phyloP scores from a whole-genome alignment of 2,329 filamentous ascomycete genomes.

The Periconia macrospinosa region DNA sequence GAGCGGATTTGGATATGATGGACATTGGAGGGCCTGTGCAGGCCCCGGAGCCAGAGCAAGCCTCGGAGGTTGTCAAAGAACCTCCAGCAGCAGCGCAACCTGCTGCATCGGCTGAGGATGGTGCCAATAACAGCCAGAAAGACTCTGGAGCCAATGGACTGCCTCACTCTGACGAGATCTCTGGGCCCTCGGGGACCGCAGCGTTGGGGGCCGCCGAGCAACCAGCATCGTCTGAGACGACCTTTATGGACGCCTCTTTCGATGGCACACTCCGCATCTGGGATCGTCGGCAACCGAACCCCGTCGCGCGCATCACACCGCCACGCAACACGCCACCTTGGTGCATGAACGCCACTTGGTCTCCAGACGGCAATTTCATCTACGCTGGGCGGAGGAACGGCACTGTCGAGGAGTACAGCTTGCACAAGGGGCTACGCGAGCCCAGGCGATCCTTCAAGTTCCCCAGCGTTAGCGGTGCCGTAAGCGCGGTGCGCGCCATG shows the following conservation, averaged over 20 bases:
- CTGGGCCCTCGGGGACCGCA: conserved; percentile 16
- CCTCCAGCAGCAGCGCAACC: conserved; percentile 14
- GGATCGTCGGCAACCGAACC: conserved; percentile 77
- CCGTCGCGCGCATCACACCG: conserved; percentile 77
- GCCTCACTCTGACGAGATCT: conserved; percentile 54
- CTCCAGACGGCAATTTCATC: conserved; percentile 90
- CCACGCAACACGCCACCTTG: conserved; percentile 81
- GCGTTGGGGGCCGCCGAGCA: conserved; percentile 40
- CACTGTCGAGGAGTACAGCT: conserved; percentile 90
- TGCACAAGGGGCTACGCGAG: conserved; percentile 76
- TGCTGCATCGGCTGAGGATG: conserved; percentile 16
- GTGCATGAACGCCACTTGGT: conserved; percentile 98
- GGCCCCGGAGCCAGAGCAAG: conserved; percentile 31
- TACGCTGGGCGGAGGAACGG: conserved; percentile 90
- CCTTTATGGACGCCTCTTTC: conserved; percentile 85
- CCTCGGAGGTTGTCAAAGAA: conserved; percentile 23
- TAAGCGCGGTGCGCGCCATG: conserved; percentile 88
- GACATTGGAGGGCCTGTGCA: conserved; percentile 49
- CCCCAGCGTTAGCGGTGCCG: conserved; percentile 83
- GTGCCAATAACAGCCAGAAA: conserved; percentile 5
- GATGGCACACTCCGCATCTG: conserved; percentile 90
- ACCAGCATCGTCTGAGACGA: conserved; percentile 66
- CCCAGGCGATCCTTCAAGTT: conserved; percentile 83
- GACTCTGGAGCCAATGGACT: conserved; percentile 49
- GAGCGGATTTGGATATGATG: conserved; percentile 49